phyloP scores from a whole-genome alignment of 2,329 filamentous ascomycete species.

The Phyllosticta citrichinensis region DNA sequence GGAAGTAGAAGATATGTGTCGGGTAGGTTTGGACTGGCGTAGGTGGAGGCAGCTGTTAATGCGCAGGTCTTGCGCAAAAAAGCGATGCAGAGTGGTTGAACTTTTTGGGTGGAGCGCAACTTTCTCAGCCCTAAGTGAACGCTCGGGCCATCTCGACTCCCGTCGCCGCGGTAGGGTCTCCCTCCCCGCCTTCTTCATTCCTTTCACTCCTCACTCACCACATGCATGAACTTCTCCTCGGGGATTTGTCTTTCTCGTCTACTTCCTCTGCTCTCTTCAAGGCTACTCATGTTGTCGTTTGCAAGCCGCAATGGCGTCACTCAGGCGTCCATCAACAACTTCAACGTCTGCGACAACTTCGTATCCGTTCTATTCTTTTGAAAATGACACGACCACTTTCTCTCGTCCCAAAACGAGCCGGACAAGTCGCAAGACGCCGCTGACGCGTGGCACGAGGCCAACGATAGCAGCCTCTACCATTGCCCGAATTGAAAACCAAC shows the following conservation, averaged over 20 bases:
- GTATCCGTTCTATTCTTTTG: slow-evolving; percentile 24
- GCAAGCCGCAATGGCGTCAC: slow-evolving; percentile 17
- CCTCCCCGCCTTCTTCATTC: not conserved
- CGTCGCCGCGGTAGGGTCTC: too few relatives aligned
- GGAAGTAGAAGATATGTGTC: not conserved
- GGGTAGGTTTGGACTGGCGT: not conserved
- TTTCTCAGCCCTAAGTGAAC: slow-evolving; percentile 8
- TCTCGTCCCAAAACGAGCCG: slow-evolving; percentile 22
- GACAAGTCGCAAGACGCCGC: slow-evolving; percentile 26
- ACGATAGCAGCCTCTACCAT: slow-evolving; percentile 48
- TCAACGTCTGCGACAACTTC: slow-evolving; percentile 23
- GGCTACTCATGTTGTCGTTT: not conserved
- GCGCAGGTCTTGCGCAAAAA: not conserved
- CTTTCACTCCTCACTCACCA: not conserved
- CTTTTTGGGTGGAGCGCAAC: not conserved
- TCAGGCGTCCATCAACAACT: slow-evolving; percentile 19
- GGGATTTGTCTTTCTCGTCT: not conserved
- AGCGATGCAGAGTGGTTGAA: not conserved
- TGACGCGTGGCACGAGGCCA: slow-evolving; percentile 36
- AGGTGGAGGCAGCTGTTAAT: not conserved
- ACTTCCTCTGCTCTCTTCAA: not conserved
- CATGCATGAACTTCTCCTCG: not conserved
- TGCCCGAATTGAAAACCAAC: slow-evolving; percentile 49
- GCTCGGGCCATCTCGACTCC: not conserved
- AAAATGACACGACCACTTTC: slow-evolving; percentile 26